Base-by-base conservation (phyloP, 108 stramenopile genomes). In the Fistulifera pelliculosa region DNA sequence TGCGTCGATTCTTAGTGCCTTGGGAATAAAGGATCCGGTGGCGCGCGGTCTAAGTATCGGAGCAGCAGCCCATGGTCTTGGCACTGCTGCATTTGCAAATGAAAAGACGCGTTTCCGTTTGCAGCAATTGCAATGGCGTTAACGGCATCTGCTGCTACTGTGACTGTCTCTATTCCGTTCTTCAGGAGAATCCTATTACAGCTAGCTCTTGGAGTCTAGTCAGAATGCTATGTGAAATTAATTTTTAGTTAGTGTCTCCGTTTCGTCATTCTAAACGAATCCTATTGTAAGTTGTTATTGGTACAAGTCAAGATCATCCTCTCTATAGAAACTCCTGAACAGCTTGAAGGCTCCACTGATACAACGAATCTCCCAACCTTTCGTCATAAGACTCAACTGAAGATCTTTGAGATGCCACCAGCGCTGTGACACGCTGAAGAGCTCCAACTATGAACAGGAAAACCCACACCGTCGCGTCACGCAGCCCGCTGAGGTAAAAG, bases 101-200 rank as follows among this genome's bases (percentile, higher is more conserved):
- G 94, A 95, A 68, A 87, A 50, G 90, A 90, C 42, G 90, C 94
- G 8, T 94, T 95, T 59, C 90, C 94, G 0, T 94, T 96, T 54
- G 79, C 92, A 16, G 94, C 92, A 10, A 90, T 96, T 57, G 68
- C 77, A 38, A 93, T 96, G 92, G 93, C 90, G 21, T 56, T 89
- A 59, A 89, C 87, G 11, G 87, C 81, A 27, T 68, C 74, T 16
- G 78, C 79, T 13, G 74, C 75, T 35, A 89, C 87, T 48, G 73
- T 81, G 5, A 18, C 81, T 12, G 76, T 84, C 10, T 85, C 87
- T 12, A 54, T 89, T 47, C 87, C 87, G 27, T 27, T 66, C 0
- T 57, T 89, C 5, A 74, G 74, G 40, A 56, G 49, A 27, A 41
- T 75, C 47, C 48, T 81, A 0, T 38, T 85, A 27, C 53, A 67